Conservation (phyloP, 2,329 filamentous ascomycete genomes). For the Laburnicola sp. region DNA sequence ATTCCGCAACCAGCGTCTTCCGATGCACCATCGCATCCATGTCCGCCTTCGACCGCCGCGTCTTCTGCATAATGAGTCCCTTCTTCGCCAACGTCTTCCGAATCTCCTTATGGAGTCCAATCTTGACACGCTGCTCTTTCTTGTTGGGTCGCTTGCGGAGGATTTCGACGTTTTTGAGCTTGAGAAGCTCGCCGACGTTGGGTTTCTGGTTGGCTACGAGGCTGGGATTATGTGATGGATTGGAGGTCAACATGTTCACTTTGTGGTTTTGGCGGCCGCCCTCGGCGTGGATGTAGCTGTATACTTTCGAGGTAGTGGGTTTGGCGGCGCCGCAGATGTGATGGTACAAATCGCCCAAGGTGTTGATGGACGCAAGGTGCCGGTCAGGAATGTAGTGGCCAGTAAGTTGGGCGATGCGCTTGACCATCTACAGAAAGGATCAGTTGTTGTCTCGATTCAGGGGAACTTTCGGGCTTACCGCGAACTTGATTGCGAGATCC, state of each 20-base stretch:
- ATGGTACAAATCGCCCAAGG: conserved; percentile 44
- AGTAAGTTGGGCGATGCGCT: conserved; percentile 80
- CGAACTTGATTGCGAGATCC: conserved; percentile 39
- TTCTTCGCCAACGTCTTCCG: conserved; percentile 49
- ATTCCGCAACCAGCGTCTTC: neutral
- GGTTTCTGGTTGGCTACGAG: conserved; percentile 11
- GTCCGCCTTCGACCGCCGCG: conserved; percentile 56
- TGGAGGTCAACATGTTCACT: conserved; percentile 22
- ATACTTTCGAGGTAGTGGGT: conserved; percentile 59
- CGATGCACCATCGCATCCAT: neutral
- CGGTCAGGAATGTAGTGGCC: conserved; percentile 74
- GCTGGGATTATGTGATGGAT: conserved; percentile 1
- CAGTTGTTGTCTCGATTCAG: conserved; percentile 6
- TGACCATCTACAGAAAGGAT: conserved; percentile 65
- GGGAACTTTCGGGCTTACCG: conserved; percentile 29
- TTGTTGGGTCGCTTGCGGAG: conserved; percentile 66
- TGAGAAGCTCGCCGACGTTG: conserved; percentile 31
- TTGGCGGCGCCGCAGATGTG: conserved; percentile 41
- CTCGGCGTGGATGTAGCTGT: conserved; percentile 56
- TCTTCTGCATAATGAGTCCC: neutral
- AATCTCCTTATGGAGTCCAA: conserved; percentile 81
- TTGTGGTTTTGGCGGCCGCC: conserved; percentile 18
- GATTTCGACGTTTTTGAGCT: conserved; percentile 67
- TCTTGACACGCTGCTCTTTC: conserved; percentile 69
- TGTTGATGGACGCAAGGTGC: conserved; percentile 53